Base-by-base conservation (phyloP, 176 grass and related monocot species). In the Juncus effusus region DNA sequence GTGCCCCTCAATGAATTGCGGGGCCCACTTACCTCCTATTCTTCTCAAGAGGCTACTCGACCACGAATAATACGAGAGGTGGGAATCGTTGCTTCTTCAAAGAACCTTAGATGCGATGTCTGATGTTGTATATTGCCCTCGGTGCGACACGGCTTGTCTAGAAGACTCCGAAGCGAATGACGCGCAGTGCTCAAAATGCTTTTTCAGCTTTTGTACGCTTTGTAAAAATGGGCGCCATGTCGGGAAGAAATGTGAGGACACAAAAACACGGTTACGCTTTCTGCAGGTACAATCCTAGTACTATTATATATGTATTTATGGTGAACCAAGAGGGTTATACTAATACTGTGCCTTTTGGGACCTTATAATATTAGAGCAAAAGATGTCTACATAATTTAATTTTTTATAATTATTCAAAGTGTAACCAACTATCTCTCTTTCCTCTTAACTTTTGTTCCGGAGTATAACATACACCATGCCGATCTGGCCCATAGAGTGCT, bases 231-330 rank as follows among this genome's bases (percentile, higher is more conserved):
- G 55, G 9, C 70, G 78, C 16, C 89, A 93, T 85, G 84, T 93
- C 14, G 89, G 89, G 42, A 60, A 73, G 16, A 7, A 60, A 5
- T 87, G 89, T 70, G 40, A 84, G 73, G 65, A 73, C 74, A 45
- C 75, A 67, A 71, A 70, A 75, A 64, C 64, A 57, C 83, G 64
- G 38, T 69, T 85, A 66, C 45, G 52, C 41, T 79, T 87, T 73
- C 72, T 93, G 65, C 76, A 79, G 89, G 89, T 87, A 85, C 42
- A n/a, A n/a, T n/a, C n/a, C n/a, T n/a, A n/a, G n/a, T n/a, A n/a
- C n/a, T n/a, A n/a, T n/a, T n/a, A n/a, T n/a, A n/a, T n/a, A n/a
- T n/a, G n/a, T n/a, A n/a, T n/a, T n/a, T n/a, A n/a, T n/a, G n/a
- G n/a, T n/a, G n/a, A n/a, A n/a, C n/a, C n/a, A n/a, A n/a, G n/a